These are phyloP conservation scores for Candida tibetensis DNA, from an alignment of 805 yeast species.

Conservation along the genomic window DNA sequence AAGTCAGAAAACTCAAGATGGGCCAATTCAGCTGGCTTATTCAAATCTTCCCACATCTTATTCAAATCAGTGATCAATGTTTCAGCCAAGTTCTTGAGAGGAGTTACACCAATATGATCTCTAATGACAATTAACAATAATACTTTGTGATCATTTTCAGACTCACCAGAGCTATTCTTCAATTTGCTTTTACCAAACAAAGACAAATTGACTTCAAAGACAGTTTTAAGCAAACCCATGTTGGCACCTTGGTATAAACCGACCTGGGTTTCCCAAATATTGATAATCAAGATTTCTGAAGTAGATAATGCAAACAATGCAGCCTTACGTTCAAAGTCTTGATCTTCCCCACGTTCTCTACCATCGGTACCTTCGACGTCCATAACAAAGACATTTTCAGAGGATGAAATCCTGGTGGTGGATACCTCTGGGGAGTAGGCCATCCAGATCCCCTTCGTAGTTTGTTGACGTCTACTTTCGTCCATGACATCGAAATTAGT, in stretches of 20 bases:
- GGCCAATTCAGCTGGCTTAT: conserved; percentile 66
- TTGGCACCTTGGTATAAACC: conserved; percentile 98
- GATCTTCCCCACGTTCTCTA: conserved; percentile 96
- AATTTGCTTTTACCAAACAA: conserved; percentile 64
- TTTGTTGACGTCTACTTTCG: conserved; percentile 80
- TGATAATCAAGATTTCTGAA: conserved; percentile 83
- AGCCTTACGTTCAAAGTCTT: conserved; percentile 95
- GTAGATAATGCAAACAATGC: conserved; percentile 93
- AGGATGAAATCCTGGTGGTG: conserved; percentile 14
- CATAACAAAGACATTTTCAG: conserved; percentile 62
- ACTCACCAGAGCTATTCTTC: conserved; percentile 19
- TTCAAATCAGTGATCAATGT: conserved; percentile 70
- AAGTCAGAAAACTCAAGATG: conserved; percentile 63
- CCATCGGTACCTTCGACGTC: conserved; percentile 99
- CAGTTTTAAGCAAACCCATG: conserved; percentile 92
- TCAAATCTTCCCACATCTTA: conserved; percentile 73
- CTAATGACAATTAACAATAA: conserved; percentile 83
- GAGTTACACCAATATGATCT: conserved; percentile 87
- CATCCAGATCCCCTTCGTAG: conserved; percentile 53
- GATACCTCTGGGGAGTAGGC: conserved; percentile 37
- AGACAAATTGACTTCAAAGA: conserved; percentile 89
- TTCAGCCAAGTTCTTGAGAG: conserved; percentile 63
- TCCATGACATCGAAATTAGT: conserved; percentile 94
- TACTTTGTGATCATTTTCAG: conserved; percentile 59
- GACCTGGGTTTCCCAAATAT: conserved; percentile 96